These are phyloP conservation scores for Begonia peltatifolia DNA, from an alignment of 306 rosid genomes.

Conservation along the genomic window DNA sequence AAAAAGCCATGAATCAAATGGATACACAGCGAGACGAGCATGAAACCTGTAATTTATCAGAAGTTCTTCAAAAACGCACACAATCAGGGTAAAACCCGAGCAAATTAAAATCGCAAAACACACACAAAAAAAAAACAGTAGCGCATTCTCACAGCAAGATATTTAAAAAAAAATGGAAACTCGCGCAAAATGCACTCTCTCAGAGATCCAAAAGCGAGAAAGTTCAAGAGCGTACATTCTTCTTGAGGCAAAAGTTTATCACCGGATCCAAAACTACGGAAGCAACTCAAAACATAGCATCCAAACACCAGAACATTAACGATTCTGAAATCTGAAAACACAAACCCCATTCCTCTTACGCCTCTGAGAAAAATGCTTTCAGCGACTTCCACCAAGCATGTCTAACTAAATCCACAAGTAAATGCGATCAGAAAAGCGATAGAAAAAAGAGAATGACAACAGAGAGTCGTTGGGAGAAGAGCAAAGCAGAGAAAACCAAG, in stretches of 20 bases:
- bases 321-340: conserved; percentile 16
- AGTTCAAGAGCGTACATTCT: conserved; percentile 40
- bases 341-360: conserved; percentile 17
- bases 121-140: not conserved
- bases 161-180: not conserved
- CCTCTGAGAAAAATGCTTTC: not conserved
- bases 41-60: too few relatives aligned
- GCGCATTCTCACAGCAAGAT: too few relatives aligned
- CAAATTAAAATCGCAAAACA: not conserved
- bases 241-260: conserved; percentile 47
- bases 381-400: not conserved
- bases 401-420: not conserved
- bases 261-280: conserved; percentile 27
- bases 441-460: not conserved
- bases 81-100: not conserved
- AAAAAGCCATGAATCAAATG: not conserved
- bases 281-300: conserved; percentile 22
- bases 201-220: not conserved
- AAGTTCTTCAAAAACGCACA: too few relatives aligned
- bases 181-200: not conserved
- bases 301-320: conserved; percentile 13
- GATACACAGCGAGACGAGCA: too few relatives aligned
- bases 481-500: not conserved
- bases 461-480: not conserved
- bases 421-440: not conserved